Evolutionary conservation across 805 yeast species (phyloP).

Genomic region (Torulaspora gathmanii): DNA sequence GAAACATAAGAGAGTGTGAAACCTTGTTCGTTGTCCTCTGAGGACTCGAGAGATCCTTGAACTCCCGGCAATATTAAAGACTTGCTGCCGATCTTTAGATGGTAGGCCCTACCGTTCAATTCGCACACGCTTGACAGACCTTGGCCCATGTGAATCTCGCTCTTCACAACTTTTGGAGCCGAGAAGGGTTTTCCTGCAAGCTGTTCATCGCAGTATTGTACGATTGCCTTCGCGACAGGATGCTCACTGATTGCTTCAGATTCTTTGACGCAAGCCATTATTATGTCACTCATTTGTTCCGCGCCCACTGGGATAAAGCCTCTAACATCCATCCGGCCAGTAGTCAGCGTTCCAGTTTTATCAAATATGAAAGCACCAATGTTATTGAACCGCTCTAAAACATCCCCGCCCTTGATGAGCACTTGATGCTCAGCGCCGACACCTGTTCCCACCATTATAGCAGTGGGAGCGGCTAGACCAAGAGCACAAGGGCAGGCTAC

Average conservation of each 20-base stretch:
- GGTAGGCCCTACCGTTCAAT: conserved; percentile 21
- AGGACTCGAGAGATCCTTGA: conserved; percentile 14
- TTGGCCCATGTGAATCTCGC: conserved; percentile 37
- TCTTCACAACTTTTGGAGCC: conserved; percentile 16
- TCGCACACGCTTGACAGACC: conserved; percentile 34
- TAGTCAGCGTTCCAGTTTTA: conserved; percentile 92
- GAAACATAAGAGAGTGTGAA: conserved; percentile 53
- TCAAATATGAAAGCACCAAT: conserved; percentile 74
- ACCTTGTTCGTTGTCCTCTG: conserved; percentile 28
- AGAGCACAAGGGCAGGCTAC: conserved; percentile 99
- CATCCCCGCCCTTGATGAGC: conserved; percentile 87
- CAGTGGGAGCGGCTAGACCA: conserved; percentile 97
- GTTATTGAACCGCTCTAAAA: conserved; percentile 66
- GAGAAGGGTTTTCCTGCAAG: neutral
- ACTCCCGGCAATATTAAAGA: conserved; percentile 32
- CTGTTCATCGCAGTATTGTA: conserved; percentile 33
- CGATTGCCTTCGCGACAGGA: conserved; percentile 76
- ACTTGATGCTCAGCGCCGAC: conserved; percentile 89
- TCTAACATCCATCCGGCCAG: conserved; percentile 64
- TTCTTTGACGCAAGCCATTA: conserved; percentile 25
- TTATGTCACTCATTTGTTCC: conserved; percentile 6
- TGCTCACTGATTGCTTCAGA: conserved; percentile 76
- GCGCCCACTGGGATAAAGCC: conserved; percentile 34
- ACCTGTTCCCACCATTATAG: conserved; percentile 98
- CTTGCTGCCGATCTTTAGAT: conserved; percentile 53